These are phyloP conservation scores for Spathaspora hagerdaliae DNA, from an alignment of 805 yeast genomes.

Conservation along the genomic window DNA sequence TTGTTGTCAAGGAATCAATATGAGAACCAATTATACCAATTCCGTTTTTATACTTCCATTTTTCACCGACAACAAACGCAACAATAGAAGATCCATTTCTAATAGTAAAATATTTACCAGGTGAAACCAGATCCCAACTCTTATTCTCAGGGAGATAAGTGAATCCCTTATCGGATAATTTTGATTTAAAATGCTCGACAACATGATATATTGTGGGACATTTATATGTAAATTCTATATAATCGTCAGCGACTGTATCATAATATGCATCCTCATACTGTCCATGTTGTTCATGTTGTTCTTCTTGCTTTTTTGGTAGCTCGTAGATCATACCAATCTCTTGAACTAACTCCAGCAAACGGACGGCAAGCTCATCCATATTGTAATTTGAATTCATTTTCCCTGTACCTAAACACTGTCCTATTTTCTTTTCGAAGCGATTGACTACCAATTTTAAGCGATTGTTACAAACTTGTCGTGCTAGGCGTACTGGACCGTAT, in stretches of 20 bases:
- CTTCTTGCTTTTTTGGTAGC: too few species aligned
- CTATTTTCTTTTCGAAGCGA: too few species aligned
- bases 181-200: constrained; percentile 45
- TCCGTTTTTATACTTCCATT: constrained; percentile 63
- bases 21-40: constrained; percentile 74
- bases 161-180: constrained; percentile 60
- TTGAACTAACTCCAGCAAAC: too few species aligned
- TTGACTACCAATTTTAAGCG: too few species aligned
- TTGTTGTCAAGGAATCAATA: constrained; percentile 65
- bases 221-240: constrained; percentile 65
- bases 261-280: constrained; percentile 8
- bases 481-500: too few species aligned
- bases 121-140: constrained; percentile 42
- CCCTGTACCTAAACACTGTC: too few species aligned
- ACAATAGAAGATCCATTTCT: constrained; percentile 66
- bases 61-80: constrained; percentile 66
- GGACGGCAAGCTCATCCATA: too few species aligned
- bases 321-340: too few species aligned
- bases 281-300: too few species aligned
- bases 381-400: too few species aligned
- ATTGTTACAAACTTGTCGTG: too few species aligned
- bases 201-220: constrained; percentile 79
- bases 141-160: constrained; percentile 60
- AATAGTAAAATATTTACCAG: constrained; percentile 61
- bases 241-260: constrained; percentile 37